Base-by-base conservation (phyloP, 164 flowering plant genomes). In the Umbellularia californica region DNA sequence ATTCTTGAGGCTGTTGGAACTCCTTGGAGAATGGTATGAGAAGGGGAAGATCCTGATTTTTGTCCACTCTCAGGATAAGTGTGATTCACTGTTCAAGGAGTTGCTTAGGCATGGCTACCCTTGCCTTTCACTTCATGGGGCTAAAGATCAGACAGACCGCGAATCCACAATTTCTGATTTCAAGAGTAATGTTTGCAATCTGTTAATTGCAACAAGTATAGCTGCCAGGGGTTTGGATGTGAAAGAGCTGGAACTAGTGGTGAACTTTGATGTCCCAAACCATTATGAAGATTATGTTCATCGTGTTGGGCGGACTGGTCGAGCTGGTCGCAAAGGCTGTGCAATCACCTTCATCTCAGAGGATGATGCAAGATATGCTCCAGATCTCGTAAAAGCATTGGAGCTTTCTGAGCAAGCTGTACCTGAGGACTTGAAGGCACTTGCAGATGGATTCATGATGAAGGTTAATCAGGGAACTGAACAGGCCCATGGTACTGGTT, bases 141-240 rank as follows among this genome's bases (percentile, higher is more conserved):
- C 90, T 19, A 95, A 93, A 81, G 98, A 95, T 79, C 99, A 95
- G 81, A 92, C 97, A 3, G 99, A 93, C 68, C 90, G 97, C 3
- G 99, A 95, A 74, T 92, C 97, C 58, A 95, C 99, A 67, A 88
- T 95, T 73, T 76, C 93, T 65, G 99, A 95, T 83, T 95, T 93
- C 65, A 93, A 95, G 84, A 89, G 87, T 78, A 90, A 90, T 79
- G 99, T 93, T 9, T 90, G 98, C 86, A 92, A 86, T 76, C 70
- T 95, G 78, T 82, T 95, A 87, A 80, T 92, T 82, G 99, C 99
- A 2, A 95, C 99, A 47, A 92, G 98, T 79, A 50, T 95, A 78
- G 99, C 99, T 74, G 96, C 99, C 20, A 92, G 99, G 81, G 99
- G 99, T 41, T 86, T 93, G 71, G 99, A 93, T 87, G 99, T 95